Evolutionary conservation across 257 asterid species (phyloP), one percentile per base, ranked within the genome.

Genomic region (Orobanche coerulescens): DNA sequence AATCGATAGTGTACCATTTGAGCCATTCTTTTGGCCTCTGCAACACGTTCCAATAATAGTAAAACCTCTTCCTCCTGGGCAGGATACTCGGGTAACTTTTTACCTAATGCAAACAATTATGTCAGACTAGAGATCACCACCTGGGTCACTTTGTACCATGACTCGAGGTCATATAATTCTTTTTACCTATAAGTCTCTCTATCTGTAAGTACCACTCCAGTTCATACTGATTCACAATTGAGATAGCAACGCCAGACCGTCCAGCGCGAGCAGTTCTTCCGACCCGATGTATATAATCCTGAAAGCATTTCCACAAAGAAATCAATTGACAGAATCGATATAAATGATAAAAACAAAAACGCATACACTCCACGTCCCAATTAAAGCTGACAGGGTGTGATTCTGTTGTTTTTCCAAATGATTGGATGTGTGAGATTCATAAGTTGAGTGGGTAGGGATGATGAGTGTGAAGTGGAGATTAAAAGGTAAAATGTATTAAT

Each of bases 221-320:
- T 65, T 86, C 95, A 48, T 84, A 86, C 74, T 86, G 95, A 70
- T 84, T 84, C 58, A 84, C 80, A 30, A 86, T 53, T 8, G 95
- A 82, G 48, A 86, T 80, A 6, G 93, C 93, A 46, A 84, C 73
- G n/a, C 95, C 95, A 1, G 93, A 84, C 43, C 93, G 74, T 16
- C 95, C 95, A 54, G 95, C 95, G n/a, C n/a, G 79, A 58, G 93
- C 90, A 58, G 95, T 86, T 78, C 95, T 81, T 69, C 95, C 95
- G 13, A 86, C 95, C 48, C 93, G 68, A 69, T 86, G 95, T 64
- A 84, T 84, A 46, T 86, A 86, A 69, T 86, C 95, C 95, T 85
- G 75, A 44, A 66, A 44, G 52, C 9, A 72, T 50, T n/a, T n/a
- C n/a, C n/a, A 54, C 16, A 48, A 54, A 61, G 30, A 13, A 37